Evolutionary conservation across 345 rosid genomes (phyloP).

Genomic region (Microcos paniculata): DNA sequence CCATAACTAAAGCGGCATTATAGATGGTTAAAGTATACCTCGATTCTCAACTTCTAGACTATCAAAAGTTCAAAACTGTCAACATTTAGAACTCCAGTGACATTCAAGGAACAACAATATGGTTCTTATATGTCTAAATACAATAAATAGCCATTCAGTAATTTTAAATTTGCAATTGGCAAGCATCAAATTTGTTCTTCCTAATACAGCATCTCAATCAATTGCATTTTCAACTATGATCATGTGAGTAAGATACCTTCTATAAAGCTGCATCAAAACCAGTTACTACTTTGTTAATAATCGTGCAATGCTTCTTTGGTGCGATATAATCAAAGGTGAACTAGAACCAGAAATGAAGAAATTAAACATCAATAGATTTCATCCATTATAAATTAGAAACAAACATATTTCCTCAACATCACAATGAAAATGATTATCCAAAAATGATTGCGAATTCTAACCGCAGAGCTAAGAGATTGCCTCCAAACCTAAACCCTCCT

Average conservation of each 20-base stretch:
- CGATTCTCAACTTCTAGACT: not conserved
- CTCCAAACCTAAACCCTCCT: not conserved
- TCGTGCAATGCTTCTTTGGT: not conserved
- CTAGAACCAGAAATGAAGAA: not conserved
- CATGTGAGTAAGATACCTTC: not conserved
- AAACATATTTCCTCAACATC: not conserved
- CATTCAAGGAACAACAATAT: not conserved
- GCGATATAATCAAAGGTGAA: not conserved
- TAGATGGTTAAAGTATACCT: not conserved
- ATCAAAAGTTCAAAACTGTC: not conserved
- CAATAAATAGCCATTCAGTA: not conserved
- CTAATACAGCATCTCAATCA: not conserved
- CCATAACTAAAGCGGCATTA: not conserved
- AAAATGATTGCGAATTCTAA: not conserved
- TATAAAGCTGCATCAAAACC: not conserved
- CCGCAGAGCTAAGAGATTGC: not conserved
- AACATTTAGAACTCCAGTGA: not conserved
- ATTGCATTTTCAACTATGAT: not conserved
- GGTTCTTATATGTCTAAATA: not conserved
- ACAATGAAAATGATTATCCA: conserved; percentile 5
- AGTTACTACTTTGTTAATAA: not conserved
- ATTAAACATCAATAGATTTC: not conserved
- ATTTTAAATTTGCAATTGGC: not conserved
- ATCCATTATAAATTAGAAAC: conserved; percentile 4
- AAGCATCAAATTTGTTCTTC: not conserved